Base-by-base conservation (phyloP, 2,329 filamentous ascomycete genomes). In the Claviceps quebecensis region DNA sequence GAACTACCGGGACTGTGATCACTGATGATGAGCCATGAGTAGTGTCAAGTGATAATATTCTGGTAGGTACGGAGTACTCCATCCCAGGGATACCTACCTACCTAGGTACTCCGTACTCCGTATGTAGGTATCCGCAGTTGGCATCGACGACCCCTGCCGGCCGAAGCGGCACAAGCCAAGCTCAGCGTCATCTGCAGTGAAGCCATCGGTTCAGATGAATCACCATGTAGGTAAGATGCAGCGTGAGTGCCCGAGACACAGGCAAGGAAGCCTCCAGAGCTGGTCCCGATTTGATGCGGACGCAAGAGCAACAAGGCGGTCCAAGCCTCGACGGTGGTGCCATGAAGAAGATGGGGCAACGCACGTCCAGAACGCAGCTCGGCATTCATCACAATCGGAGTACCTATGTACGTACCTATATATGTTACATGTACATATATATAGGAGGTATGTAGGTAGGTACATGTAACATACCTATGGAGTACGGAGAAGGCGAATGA, bases 231-330 rank as follows among this genome's bases (percentile, higher is more conserved):
- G 50, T 40, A 50, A 29, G 51, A 48, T 43, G 51, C 37, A 45
- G 45, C 13, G 45, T 48, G 29, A 51, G 26, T 17, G 48, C 22
- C 44, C 40, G 7, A 53, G 36, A 19, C 39, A 47, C 38, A 55
- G 14, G 51, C 45, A 45, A 53, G 51, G 53, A 51, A 51, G 46
- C 16, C 23, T 22, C 23, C 14, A 47, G 8, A 37, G 26, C 37
- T 22, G 36, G 39, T 45, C 43, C 23, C 36, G 26, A 45, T 46
- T 43, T 9, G 43, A 36, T 14, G 39, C 4, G 47, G 47, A 52
- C n/a, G 39, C 11, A 52, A 52, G 50, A 52, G 47, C 19, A 52
- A 47, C n/a, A 6, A 6, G 17, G 7, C 8, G 23, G 37, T 40
- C n/a, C n/a, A n/a, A 19, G 8, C 6, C 6, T 26, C 23, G 23